phyloP scores from a whole-genome alignment of 2,329 filamentous ascomycete species.

The Pseudodiploospora longispora region DNA sequence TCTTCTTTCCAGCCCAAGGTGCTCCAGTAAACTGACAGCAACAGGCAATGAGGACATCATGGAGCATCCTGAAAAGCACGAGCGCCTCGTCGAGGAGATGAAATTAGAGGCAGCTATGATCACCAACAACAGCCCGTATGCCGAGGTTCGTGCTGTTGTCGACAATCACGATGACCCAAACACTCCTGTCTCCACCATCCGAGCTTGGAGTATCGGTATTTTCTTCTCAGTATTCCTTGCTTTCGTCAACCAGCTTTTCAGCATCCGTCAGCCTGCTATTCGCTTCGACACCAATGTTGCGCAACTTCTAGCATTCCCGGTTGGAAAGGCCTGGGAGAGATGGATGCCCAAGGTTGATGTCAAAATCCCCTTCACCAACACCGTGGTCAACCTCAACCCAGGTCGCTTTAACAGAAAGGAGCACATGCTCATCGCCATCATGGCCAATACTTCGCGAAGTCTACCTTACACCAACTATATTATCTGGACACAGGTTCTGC shows the following conservation, averaged over 20 bases:
- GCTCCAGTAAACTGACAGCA: too few species aligned
- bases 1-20: too few species aligned
- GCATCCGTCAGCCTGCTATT: constrained; percentile 32
- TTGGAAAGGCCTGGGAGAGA: constrained; percentile 25
- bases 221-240: constrained; percentile 22
- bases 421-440: constrained; percentile 45
- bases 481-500: constrained; percentile 9
- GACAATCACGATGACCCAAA: constrained; percentile 32
- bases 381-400: constrained; percentile 32
- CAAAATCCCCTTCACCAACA: neutral
- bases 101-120: constrained; percentile 44
- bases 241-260: constrained; percentile 28
- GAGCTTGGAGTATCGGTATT: constrained; percentile 30
- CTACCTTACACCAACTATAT: constrained; percentile 14
- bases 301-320: constrained; percentile 31
- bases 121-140: constrained; percentile 31
- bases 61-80: constrained; percentile 26
- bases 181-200: constrained; percentile 32
- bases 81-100: constrained; percentile 36
- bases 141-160: constrained; percentile 36
- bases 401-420: constrained; percentile 47
- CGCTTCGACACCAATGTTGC: constrained; percentile 31
- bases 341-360: constrained; percentile 9
- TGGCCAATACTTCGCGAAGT: constrained; percentile 40
- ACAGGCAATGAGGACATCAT: constrained; percentile 21